Percentiles rank a stretch among this genome's conserved stretches.
These are phyloP conservation scores for Lachancea mirantina DNA, from an alignment of 805 yeast species.

Conservation along the genomic window DNA sequence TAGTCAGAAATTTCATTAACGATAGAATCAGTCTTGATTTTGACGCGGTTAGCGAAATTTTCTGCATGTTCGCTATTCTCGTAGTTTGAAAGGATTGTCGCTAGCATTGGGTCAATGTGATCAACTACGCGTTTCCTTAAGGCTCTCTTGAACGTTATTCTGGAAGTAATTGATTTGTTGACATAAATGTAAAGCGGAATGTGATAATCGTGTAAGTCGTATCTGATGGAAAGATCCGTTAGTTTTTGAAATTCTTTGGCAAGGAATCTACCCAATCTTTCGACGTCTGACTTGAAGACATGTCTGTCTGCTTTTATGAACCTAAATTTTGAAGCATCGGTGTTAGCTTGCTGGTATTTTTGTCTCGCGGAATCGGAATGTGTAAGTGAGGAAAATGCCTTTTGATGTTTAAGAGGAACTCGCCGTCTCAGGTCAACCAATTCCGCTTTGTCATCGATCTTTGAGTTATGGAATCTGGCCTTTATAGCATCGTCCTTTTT, in stretches of 20 bases:
- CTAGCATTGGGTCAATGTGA: slow-evolving; percentile 22
- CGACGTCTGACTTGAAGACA: slow-evolving; percentile 16
- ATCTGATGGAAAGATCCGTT: slow-evolving; percentile 19
- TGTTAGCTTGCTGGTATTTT: slow-evolving; percentile 13
- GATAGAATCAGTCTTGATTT: slow-evolving; percentile 10
- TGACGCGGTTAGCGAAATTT: slow-evolving; percentile 15
- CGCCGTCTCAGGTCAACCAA: slow-evolving; percentile 24
- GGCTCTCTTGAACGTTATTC: slow-evolving; percentile 14
- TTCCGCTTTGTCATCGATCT: slow-evolving; percentile 26
- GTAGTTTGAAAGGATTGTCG: slow-evolving; percentile 16
- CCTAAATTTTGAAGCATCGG: slow-evolving; percentile 17
- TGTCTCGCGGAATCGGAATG: slow-evolving; percentile 10
- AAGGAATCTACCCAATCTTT: slow-evolving; percentile 17
- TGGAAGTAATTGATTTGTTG: slow-evolving; percentile 16
- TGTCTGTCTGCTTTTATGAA: slow-evolving; percentile 25
- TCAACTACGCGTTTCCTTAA: slow-evolving; percentile 17
- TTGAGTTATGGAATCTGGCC: slow-evolving; percentile 29
- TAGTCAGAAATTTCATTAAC: slow-evolving; percentile 14
- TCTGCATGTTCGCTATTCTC: slow-evolving; percentile 12
- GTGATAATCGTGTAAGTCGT: slow-evolving; percentile 13
- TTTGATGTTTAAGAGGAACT: too few species aligned
- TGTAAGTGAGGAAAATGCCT: not conserved
- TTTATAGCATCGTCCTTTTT: slow-evolving; percentile 58
- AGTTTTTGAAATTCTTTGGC: slow-evolving; percentile 20
- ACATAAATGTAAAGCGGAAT: slow-evolving; percentile 25